Base-by-base conservation (phyloP, 129 eudicot species). In the Chrysanthemum seticuspe region DNA sequence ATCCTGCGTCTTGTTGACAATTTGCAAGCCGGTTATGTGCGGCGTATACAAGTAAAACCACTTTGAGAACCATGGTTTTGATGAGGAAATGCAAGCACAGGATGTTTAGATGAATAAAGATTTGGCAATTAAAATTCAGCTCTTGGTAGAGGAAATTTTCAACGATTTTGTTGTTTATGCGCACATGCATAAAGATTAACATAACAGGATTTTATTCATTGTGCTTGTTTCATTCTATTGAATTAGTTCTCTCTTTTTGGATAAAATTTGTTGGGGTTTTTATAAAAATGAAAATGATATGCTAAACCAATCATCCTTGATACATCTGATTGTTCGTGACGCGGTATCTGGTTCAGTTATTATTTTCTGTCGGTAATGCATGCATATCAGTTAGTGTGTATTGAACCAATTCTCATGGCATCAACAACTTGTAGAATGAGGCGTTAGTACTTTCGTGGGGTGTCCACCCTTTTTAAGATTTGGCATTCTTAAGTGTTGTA, bases 1-100 rank as follows among this genome's bases (percentile, higher is more conserved):
- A 93, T 58, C 87, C 91, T 57, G 86, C 84, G 65, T 70, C 86
- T 75, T 93, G 97, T 67, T 94, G 85, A 85, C 45, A 60, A 34
- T 73, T 77, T 70, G 80, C 55, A 54, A 70, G 62, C 9, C 67
- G 76, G 40, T 62, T 75, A 29, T 63, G 48, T 74, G 70, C 69
- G n/a, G 13, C 56, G 5, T 67, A 34, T 51, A 48, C 75, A 34
- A 45, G 47, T 63, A 63, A 71, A 69, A 70, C 77, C 76, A 65
- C 74, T 48, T 75, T 70, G 27, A 76, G 84, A 58, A 56, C 74
- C 31, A n/a, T 60, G 45, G 57, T 76, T 75, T 70, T 81, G 27
- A 29, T 75, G 74, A 57, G 67, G 51, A 63, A 76, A 70, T 75
- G 68, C 62, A 80, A 55, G 70, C 69, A 65, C 66, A 57, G 53